Evolutionary conservation across 2,329 filamentous ascomycete species (phyloP), one percentile per base, ranked within the genome.

Genomic region (Beauveria sp.): DNA sequence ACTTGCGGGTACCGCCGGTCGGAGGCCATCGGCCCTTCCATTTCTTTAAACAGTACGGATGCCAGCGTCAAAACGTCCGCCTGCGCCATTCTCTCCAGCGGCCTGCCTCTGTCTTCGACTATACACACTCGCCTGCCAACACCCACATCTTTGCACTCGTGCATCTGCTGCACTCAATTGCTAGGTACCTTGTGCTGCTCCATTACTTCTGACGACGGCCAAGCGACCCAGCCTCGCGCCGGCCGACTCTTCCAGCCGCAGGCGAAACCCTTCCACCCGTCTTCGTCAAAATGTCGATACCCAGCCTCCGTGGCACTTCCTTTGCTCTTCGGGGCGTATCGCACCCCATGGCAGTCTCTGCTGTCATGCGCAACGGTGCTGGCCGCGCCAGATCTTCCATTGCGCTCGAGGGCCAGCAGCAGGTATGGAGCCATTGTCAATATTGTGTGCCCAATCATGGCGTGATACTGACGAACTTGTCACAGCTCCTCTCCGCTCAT

Each of bases 401-500:
- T 60, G 71, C 74, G 42, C 71, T 77, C 60, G 85, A 87, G 61
- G 77, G 80, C 65, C 85, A 87, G 72, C 85, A 87, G 68, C 79
- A 81, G 77, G 84, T 87, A 69, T 47, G 77, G 20, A 49, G 30
- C 20, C 47, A 47, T 20, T 42, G 30, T 56, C 62, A 67, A 63
- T 42, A 43, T 52, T 66, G 38, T 14, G 65, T 58, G 26, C 12
- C 6, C n/a, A 40, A 56, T 61, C 28, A n/a, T 16, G 30, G 45
- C 18, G 42, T 22, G 10, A 49, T 45, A 22, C 58, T 63, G 51
- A 62, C 10, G 9, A 45, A 38, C 1, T 5, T 54, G 28, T 26
- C 26, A 46, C 67, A 97, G 92, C 79, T 97, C 60, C 86, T 99
- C 59, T 85, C 89, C 52, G 83, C 89, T 61, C 81, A 89, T 71